Evolutionary conservation across 2,329 filamentous ascomycete genomes (phyloP).

Genomic region (Bertia moriformis): DNA sequence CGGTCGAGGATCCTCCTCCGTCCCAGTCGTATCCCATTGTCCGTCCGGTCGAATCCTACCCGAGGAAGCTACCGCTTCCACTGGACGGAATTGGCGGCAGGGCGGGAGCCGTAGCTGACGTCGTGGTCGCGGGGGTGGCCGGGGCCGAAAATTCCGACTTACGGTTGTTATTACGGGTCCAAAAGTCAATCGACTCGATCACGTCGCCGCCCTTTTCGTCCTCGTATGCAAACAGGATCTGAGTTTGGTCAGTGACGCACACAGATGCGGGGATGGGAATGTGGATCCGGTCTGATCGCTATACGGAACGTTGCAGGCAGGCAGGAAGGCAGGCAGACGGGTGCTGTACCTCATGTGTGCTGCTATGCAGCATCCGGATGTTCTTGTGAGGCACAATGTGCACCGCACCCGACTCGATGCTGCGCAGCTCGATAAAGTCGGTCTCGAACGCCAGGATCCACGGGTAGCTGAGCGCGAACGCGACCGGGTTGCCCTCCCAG

Average conservation of each 20-base stretch:
- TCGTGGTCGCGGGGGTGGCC: too few species aligned
- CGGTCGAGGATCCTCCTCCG: too few species aligned
- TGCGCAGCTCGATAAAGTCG: constrained; percentile 91
- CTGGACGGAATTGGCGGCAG: too few species aligned
- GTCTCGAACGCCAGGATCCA: constrained; percentile 96
- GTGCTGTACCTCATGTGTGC: constrained; percentile 73
- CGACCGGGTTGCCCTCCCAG: constrained; percentile 87
- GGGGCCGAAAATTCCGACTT: constrained; percentile 28
- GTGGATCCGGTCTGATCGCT: constrained; percentile 3
- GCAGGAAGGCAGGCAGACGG: neutral
- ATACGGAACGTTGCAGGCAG: constrained; percentile 1
- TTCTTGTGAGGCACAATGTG: constrained; percentile 95
- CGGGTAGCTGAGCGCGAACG: constrained; percentile 87
- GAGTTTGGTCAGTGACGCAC: constrained; percentile 8
- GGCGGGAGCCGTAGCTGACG: too few species aligned
- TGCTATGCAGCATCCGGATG: constrained; percentile 93
- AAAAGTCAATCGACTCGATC: constrained; percentile 91
- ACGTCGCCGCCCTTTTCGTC: constrained; percentile 88
- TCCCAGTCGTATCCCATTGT: too few species aligned
- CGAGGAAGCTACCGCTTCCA: too few species aligned
- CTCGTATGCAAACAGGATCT: constrained; percentile 97
- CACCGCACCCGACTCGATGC: constrained; percentile 86
- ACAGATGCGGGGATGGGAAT: neutral
- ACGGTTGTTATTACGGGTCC: constrained; percentile 51
- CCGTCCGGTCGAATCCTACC: too few species aligned